A percentile compares a stretch with the other conserved stretches of the same genome.
These are phyloP conservation scores for Scalesia atractyloides DNA, from an alignment of 129 eudicot genomes.

Conservation along the genomic window DNA sequence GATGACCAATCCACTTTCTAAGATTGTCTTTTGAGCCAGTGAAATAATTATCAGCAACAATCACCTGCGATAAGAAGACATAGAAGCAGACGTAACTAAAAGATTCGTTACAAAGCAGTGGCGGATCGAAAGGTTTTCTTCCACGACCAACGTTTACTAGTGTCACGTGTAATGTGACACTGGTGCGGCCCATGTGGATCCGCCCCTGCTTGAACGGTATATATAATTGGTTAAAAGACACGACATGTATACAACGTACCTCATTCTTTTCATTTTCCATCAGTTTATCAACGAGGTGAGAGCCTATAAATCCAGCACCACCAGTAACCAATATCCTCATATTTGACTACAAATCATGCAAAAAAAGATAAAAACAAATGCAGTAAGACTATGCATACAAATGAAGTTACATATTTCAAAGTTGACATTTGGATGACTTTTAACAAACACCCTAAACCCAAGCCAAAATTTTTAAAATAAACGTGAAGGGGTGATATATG, in stretches of 20 bases:
- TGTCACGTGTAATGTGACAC: background rate
- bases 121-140: background rate
- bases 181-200: background rate
- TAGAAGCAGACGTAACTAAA: background rate
- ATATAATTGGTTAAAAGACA: background rate
- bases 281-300: conserved; percentile 86
- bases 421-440: no score
- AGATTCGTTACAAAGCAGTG: background rate
- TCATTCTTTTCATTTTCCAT: conserved; percentile 96
- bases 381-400: background rate
- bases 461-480: background rate
- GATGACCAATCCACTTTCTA: conserved; percentile 88
- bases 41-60: conserved; percentile 88
- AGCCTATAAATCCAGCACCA: conserved; percentile 98
- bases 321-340: conserved; percentile 95
- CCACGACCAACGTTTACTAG: background rate
- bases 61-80: conserved; percentile 47
- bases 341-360: conserved; percentile 58
- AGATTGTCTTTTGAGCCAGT: conserved; percentile 94
- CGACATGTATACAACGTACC: conserved; percentile 32
- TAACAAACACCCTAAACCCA: background rate
- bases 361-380: background rate
- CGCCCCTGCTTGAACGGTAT: background rate
- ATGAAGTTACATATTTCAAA: no score
- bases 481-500: background rate